Evolutionary conservation across 306 rosid genomes (phyloP).

Genomic region (Crotalaria pallida): DNA sequence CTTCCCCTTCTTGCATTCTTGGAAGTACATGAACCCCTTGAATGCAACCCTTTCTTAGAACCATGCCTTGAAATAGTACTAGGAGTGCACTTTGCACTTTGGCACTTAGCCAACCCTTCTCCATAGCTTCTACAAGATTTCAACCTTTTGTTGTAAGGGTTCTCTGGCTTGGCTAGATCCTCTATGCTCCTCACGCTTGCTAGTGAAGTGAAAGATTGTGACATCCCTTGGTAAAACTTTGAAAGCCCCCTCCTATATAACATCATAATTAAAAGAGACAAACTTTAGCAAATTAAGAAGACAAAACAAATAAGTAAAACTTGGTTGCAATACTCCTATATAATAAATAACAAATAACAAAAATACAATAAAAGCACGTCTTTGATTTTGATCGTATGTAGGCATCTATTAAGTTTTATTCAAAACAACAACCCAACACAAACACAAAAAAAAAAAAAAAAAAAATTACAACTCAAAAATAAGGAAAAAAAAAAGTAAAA

Average conservation of each 20-base stretch:
- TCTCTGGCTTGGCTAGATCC: constrained; percentile 46
- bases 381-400: too few species aligned
- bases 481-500: not conserved
- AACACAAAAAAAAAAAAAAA: not conserved
- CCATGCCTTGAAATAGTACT: not conserved
- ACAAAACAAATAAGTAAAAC: too few species aligned
- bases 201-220: constrained; percentile 45
- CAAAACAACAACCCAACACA: not conserved
- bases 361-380: too few species aligned
- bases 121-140: constrained; percentile 33
- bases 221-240: constrained; percentile 38
- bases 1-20: constrained; percentile 20
- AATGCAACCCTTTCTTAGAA: constrained; percentile 19
- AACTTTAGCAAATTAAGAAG: not conserved
- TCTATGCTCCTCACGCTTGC: constrained; percentile 37
- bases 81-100: not conserved
- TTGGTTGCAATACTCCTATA: too few species aligned
- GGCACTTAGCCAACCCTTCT: constrained; percentile 7
- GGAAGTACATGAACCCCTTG: constrained; percentile 30
- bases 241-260: constrained; percentile 52
- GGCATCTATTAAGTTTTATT: too few species aligned
- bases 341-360: too few species aligned
- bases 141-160: constrained; percentile 34
- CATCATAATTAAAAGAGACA: not conserved
- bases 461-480: not conserved